Percentiles rank a stretch among this genome's conserved stretches.
These are phyloP conservation scores for Neospermospora avenae DNA, from an alignment of 2,329 filamentous ascomycete species.

Conservation along the genomic window DNA sequence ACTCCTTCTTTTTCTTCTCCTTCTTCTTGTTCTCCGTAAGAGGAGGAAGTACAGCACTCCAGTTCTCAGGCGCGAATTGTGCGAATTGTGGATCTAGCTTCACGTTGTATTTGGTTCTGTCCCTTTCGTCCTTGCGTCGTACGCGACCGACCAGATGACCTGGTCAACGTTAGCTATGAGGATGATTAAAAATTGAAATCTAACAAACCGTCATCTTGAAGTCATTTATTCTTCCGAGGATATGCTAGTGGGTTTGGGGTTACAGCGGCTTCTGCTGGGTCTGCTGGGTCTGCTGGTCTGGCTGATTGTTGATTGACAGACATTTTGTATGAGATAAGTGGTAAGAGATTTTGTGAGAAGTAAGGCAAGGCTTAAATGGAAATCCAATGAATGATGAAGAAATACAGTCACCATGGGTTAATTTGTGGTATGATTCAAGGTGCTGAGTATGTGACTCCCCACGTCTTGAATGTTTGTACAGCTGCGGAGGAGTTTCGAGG, in stretches of 20 bases:
- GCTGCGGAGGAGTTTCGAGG: background rate
- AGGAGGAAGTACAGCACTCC: background rate
- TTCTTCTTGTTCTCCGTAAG: background rate
- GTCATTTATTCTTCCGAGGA: background rate
- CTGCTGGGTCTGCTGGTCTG: too few relatives aligned
- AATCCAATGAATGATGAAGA: background rate
- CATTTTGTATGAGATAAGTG: background rate
- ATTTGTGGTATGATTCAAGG: background rate
- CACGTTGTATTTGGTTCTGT: background rate
- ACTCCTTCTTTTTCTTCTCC: background rate
- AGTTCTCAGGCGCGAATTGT: background rate
- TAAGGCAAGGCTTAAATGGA: background rate
- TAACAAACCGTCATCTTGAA: background rate
- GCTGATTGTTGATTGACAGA: background rate
- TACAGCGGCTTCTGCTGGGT: background rate
- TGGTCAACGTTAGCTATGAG: background rate
- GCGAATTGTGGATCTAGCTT: background rate
- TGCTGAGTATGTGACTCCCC: background rate
- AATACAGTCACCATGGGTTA: background rate
- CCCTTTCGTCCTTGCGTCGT: conserved; percentile 3
- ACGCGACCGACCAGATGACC: conserved; percentile 1
- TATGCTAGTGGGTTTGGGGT: background rate
- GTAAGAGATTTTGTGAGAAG: background rate
- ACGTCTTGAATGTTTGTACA: background rate
- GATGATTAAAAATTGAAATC: background rate